phyloP scores from a whole-genome alignment of 345 rosid species.

The Capsella bursapastoris region DNA sequence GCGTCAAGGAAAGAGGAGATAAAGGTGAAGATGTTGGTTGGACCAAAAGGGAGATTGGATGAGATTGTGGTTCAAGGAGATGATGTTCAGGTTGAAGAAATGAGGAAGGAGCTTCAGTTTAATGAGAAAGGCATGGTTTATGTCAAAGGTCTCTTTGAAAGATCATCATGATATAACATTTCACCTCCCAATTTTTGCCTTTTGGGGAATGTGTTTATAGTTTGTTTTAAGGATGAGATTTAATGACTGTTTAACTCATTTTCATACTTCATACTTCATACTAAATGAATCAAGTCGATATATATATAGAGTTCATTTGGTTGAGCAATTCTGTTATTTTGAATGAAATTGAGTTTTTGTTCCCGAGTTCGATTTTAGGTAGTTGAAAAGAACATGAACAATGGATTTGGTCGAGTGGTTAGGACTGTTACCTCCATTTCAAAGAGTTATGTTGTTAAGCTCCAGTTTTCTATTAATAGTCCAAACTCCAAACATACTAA shows the following conservation, averaged over 20 bases:
- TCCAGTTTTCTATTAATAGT: too few species aligned
- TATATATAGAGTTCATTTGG: background rate
- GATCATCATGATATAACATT: slow-evolving; percentile 44
- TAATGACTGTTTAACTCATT: slow-evolving; percentile 15
- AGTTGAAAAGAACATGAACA: too few species aligned
- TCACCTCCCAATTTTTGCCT: slow-evolving; percentile 33
- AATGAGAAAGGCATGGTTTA: slow-evolving; percentile 93
- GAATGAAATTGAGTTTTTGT: too few species aligned
- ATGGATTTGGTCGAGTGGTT: too few species aligned
- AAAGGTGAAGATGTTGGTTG: slow-evolving; percentile 78
- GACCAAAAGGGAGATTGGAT: slow-evolving; percentile 53
- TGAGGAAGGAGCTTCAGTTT: slow-evolving; percentile 85
- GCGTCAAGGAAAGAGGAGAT: slow-evolving; percentile 96
- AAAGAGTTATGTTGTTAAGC: too few species aligned
- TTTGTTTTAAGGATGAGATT: slow-evolving; percentile 13
- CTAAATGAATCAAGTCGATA: slow-evolving; percentile 6
- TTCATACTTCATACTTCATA: background rate
- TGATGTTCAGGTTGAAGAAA: slow-evolving; percentile 86
- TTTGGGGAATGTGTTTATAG: slow-evolving; percentile 26
- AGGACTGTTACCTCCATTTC: too few species aligned
- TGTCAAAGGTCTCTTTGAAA: slow-evolving; percentile 85
- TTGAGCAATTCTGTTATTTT: background rate
- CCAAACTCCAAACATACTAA: background rate
- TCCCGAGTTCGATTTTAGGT: too few species aligned
- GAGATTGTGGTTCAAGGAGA: slow-evolving; percentile 93